A percentile compares a stretch with the other conserved stretches of the same genome.
Evolutionary conservation across 352 stramenopile genomes (phyloP).

Genomic region (Vaucheria bursata): DNA sequence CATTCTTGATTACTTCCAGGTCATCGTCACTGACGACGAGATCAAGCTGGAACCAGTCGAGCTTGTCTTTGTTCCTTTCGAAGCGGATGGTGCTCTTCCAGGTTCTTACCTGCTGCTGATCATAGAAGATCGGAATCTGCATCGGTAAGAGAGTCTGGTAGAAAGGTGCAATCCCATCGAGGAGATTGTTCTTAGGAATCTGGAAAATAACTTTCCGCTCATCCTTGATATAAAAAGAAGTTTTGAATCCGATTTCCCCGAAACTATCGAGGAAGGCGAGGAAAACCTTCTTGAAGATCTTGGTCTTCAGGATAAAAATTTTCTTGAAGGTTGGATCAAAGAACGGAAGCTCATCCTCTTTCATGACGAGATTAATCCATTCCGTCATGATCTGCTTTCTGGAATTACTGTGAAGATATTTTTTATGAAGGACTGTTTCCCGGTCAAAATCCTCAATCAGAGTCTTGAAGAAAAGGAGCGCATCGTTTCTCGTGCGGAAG

Average conservation of each 20-base stretch:
- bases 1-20: not conserved
- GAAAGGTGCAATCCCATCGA: not conserved
- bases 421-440: not conserved
- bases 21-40: constrained; percentile 1
- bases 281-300: not conserved
- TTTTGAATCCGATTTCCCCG: not conserved
- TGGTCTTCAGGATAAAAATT: not conserved
- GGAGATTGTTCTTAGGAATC: not conserved
- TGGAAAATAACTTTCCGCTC: not conserved
- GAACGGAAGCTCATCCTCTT: not conserved
- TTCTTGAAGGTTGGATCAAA: not conserved
- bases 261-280: not conserved
- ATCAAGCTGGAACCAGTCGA: not conserved
- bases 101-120: not conserved
- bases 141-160: not conserved
- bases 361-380: not conserved
- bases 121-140: not conserved
- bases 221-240: not conserved
- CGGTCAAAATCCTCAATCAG: not conserved
- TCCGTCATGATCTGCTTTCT: not conserved
- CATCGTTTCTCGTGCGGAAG: constrained; percentile 1
- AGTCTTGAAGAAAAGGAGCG: not conserved
- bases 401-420: not conserved
- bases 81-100: constrained; percentile 2
- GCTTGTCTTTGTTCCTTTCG: not conserved